Conservation (phyloP, 2,329 filamentous ascomycete species). For the Mycosphaerella arachidis region DNA sequence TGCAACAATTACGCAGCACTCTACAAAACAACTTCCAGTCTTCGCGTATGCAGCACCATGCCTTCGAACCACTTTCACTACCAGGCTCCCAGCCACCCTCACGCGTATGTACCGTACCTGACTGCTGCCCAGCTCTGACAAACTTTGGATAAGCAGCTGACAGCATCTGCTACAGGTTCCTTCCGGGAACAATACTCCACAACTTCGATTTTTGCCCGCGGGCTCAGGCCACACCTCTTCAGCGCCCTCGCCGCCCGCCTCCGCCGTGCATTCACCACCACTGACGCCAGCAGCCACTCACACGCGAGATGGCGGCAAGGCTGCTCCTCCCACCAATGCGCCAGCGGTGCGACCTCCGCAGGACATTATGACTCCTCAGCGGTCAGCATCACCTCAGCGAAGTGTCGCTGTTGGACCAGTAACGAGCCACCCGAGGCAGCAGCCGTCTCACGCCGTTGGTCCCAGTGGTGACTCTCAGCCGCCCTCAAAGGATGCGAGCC, state of each 20-base stretch:
- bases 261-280: constrained; percentile 78
- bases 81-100: constrained; percentile 80
- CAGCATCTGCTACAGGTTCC: constrained; percentile 36
- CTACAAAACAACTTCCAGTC: constrained; percentile 77
- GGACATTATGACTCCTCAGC: constrained; percentile 62
- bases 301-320: constrained; percentile 49
- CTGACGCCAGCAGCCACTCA: constrained; percentile 78
- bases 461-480: constrained; percentile 52
- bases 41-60: constrained; percentile 76
- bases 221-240: constrained; percentile 50
- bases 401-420: constrained; percentile 33
- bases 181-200: constrained; percentile 44
- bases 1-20: constrained; percentile 66
- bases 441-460: constrained; percentile 54
- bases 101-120: constrained; percentile 59
- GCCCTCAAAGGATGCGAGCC: constrained; percentile 55
- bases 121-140: not conserved
- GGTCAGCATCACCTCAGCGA: constrained; percentile 33
- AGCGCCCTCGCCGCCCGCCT: constrained; percentile 61
- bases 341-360: constrained; percentile 38
- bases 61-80: constrained; percentile 85
- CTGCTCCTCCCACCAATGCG: constrained; percentile 16
- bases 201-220: constrained; percentile 38
- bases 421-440: constrained; percentile 45
- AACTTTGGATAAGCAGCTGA: constrained; percentile 20